These are phyloP conservation scores for Verbascum thapsus DNA, from an alignment of 257 asterid genomes.

Conservation along the genomic window DNA sequence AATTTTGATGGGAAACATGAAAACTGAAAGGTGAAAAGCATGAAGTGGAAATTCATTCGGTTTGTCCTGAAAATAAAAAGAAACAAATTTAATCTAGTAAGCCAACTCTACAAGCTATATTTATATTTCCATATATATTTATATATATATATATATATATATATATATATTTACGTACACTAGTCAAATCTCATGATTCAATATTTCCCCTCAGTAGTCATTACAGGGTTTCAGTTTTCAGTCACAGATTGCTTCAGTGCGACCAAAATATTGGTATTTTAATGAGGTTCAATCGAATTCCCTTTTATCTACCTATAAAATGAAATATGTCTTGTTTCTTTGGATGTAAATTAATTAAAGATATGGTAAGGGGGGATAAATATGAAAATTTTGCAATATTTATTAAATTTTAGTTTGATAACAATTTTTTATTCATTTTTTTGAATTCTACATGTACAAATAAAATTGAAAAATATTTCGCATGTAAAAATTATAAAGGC, in stretches of 20 bases:
- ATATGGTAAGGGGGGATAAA: too few relatives aligned
- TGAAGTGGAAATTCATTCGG: constrained; percentile 30
- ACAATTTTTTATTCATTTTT: too few relatives aligned
- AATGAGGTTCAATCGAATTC: too few relatives aligned
- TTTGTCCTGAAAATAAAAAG: constrained; percentile 27
- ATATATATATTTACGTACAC: neutral
- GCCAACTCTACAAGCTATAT: neutral
- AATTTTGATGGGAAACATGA: constrained; percentile 22
- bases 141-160: neutral
- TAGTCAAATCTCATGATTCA: constrained; percentile 24
- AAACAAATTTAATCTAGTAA: neutral
- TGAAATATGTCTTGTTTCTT: too few relatives aligned
- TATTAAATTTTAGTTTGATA: too few relatives aligned
- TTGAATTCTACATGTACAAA: too few relatives aligned
- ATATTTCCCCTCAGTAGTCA: constrained; percentile 22
- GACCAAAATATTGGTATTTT: neutral
- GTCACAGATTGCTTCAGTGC: constrained; percentile 12
- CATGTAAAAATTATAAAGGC: too few relatives aligned
- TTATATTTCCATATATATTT: too few relatives aligned
- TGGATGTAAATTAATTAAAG: too few relatives aligned
- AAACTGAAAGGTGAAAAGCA: constrained; percentile 27
- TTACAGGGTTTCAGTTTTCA: constrained; percentile 12
- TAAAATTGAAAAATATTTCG: too few relatives aligned
- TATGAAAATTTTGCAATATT: too few relatives aligned
- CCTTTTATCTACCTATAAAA: too few relatives aligned